Percentiles rank a stretch among this genome's conserved stretches.
phyloP scores from a whole-genome alignment of 2,329 filamentous ascomycete genomes.

The Diplodia mutila region DNA sequence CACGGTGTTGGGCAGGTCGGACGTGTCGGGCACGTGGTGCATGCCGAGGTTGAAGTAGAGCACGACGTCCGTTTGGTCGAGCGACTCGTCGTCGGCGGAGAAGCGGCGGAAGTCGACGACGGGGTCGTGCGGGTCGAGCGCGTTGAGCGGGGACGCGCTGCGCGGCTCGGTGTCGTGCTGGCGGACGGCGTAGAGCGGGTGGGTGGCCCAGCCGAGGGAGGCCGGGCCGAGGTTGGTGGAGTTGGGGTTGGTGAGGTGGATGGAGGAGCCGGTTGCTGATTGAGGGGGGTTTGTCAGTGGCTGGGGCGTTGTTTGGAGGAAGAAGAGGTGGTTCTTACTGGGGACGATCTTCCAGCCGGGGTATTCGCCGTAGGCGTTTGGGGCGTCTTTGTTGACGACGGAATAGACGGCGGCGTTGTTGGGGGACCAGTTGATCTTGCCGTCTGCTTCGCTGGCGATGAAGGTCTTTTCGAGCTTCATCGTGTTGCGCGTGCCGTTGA shows the following conservation, averaged over 20 bases:
- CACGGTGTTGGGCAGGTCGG: constrained; percentile 56
- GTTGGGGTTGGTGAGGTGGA: constrained; percentile 54
- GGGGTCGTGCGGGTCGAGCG: constrained; percentile 51
- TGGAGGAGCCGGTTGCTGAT: constrained; percentile 11
- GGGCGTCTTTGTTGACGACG: constrained; percentile 55
- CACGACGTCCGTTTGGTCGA: constrained; percentile 48
- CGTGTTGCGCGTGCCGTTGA: constrained; percentile 54
- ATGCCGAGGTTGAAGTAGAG: constrained; percentile 58
- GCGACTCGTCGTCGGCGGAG: constrained; percentile 49
- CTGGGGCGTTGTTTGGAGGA: constrained; percentile 14
- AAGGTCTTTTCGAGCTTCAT: constrained; percentile 54
- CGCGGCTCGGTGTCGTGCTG: constrained; percentile 59
- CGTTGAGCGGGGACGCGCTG: constrained; percentile 52
- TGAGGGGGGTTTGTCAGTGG: neutral
- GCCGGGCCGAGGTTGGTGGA: constrained; percentile 50
- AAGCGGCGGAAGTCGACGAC: constrained; percentile 57
- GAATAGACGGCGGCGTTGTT: constrained; percentile 55
- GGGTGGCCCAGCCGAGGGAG: constrained; percentile 53
- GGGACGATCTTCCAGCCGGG: constrained; percentile 50
- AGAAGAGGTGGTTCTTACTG: constrained; percentile 33
- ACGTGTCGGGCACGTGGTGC: constrained; percentile 53
- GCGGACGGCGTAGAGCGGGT: constrained; percentile 56
- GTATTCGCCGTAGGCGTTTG: constrained; percentile 56
- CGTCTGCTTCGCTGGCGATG: constrained; percentile 43
- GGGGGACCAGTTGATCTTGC: constrained; percentile 50